Conservation (phyloP, 2,329 filamentous ascomycete species). For the Clarireedia paspali region DNA sequence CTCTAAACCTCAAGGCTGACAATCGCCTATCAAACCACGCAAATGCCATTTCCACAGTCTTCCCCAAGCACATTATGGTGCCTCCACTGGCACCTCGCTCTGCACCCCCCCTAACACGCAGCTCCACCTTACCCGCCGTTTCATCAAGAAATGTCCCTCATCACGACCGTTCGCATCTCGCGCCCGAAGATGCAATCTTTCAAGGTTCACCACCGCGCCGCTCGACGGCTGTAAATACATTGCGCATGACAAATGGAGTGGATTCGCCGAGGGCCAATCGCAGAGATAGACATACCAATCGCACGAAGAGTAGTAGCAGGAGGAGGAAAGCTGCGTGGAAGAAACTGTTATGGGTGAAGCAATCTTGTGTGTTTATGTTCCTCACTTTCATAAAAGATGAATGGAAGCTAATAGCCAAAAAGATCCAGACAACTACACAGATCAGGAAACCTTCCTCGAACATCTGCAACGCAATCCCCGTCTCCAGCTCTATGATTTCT, state of each 20-base stretch:
- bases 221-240: conserved; percentile 31
- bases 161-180: conserved; percentile 58
- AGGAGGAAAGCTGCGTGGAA: conserved; percentile 74
- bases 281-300: conserved; percentile 23
- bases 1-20: conserved; percentile 3
- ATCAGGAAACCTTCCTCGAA: conserved; percentile 92
- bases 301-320: conserved; percentile 44
- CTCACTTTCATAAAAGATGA: background rate
- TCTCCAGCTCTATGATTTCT: conserved; percentile 93
- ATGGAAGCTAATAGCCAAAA: background rate
- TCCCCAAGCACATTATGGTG: conserved; percentile 21
- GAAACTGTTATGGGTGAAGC: conserved; percentile 97
- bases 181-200: conserved; percentile 78
- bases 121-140: conserved; percentile 18
- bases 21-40: background rate
- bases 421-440: conserved; percentile 99
- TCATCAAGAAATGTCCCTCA: conserved; percentile 5
- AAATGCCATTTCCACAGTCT: conserved; percentile 1
- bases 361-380: conserved; percentile 58
- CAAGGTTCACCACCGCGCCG: conserved; percentile 51
- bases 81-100: conserved; percentile 15
- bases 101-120: conserved; percentile 22
- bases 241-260: conserved; percentile 25
- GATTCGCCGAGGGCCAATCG: conserved; percentile 14
- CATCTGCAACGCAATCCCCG: conserved; percentile 91